Evolutionary conservation across 352 stramenopile genomes (phyloP).

Genomic region (Phytophthora vignae): DNA sequence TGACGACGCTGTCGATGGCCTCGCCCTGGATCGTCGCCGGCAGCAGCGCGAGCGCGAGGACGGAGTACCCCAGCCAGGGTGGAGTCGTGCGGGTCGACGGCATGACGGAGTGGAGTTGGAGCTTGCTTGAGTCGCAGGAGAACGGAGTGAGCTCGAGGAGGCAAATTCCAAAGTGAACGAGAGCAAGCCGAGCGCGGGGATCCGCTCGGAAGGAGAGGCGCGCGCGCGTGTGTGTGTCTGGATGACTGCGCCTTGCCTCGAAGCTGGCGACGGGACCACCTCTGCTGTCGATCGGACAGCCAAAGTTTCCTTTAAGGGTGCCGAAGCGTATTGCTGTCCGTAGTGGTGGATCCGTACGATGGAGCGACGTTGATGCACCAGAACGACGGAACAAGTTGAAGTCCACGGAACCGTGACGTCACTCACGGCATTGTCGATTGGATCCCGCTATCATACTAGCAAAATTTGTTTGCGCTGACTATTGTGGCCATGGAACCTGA

Average conservation of each 20-base stretch:
- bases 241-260: background rate
- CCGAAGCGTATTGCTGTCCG: background rate
- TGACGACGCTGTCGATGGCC: slow-evolving; percentile 44
- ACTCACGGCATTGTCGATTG: slow-evolving; percentile 2
- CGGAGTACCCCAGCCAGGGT: slow-evolving; percentile 28
- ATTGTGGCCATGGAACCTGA: background rate
- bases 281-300: slow-evolving; percentile 18
- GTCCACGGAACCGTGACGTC: slow-evolving; percentile 18
- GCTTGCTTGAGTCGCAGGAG: slow-evolving; percentile 9
- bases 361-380: background rate
- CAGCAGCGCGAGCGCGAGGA: slow-evolving; percentile 24
- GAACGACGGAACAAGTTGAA: slow-evolving; percentile 14
- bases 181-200: background rate
- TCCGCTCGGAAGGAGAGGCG: background rate
- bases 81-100: slow-evolving; percentile 5
- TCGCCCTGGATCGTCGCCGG: slow-evolving; percentile 12
- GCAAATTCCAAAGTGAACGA: slow-evolving; percentile 33
- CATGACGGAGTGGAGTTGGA: slow-evolving; percentile 21
- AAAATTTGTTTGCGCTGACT: background rate
- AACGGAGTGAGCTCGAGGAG: slow-evolving; percentile 20
- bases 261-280: background rate
- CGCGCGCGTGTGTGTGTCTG: too few relatives aligned
- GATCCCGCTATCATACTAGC: background rate
- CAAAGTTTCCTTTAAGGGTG: slow-evolving; percentile 7
- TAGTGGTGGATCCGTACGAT: background rate